Base-by-base conservation (phyloP, 2,329 filamentous ascomycete species). In the Dactylellina cionopaga region DNA sequence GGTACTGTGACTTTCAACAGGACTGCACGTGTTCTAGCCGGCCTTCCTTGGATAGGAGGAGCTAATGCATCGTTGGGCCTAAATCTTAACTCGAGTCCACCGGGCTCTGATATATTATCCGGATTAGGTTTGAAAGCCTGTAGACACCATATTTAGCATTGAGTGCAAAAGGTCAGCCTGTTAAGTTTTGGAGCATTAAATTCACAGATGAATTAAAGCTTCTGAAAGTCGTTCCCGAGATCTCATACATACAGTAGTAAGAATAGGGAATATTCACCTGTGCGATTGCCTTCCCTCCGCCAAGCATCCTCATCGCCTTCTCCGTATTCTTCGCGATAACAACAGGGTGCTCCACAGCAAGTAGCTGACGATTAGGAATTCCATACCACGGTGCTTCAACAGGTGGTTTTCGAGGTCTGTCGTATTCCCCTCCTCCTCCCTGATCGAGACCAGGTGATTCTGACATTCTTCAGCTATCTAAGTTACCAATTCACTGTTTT, bases 1-100 rank as follows among this genome's bases (percentile, higher is more conserved):
- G 95, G 94, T 0, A 98, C 87, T 0, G 90, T 92, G 62, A 99
- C 85, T 79, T 92, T 93, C 58, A 99, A 84, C 17, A 98, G 84
- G 17, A 98, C 82, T 78, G 97, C 96, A 78, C 92, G 91, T 7
- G 92, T 90, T 17, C 86, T 82, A 29, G 89, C 86, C 78, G 89
- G 90, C 41, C 89, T 88, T 5, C 94, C 96, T 76, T 90, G 83
- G 72, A 96, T 83, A 6, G 91, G 91, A 76, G 90, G 89, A 27
- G 69, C 54, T 2, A 68, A 19, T 9, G 62, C 62, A 37, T 74
- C 69, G 1, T 49, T 62, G 13, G 69, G 69, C 35, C 69, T 25
- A 19, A 66, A 74, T 15, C 69, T 37, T 41, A 74, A 33, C 22
- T 72, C 68, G 15, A 72, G 68, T 5, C 59, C 68, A 27, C 65